Evolutionary conservation across 257 asterid species (phyloP), one percentile per base, ranked within the genome.

Genomic region (Jasminum sambac): DNA sequence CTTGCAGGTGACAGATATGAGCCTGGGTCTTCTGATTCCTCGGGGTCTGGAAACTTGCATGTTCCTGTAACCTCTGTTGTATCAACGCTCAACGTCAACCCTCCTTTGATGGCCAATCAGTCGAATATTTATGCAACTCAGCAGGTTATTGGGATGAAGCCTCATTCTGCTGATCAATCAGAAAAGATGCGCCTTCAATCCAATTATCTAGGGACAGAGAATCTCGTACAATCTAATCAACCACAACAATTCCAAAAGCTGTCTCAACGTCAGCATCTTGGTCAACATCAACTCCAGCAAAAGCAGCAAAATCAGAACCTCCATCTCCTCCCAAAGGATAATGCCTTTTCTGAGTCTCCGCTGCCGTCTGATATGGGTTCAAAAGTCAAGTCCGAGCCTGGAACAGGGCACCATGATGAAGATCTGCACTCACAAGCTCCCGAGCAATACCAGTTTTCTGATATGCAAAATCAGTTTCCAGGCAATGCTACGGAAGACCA

Each of bases 1-100:
- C 79, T 76, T 82, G 69, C 88, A 94, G 99, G 95, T 72, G 90
- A 94, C 79, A 89, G 83, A 71, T 91, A 86, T 83, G 93, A 84
- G 67, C 67, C 74, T 67, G 81, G 84, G 63, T 71, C 68, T 19
- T 80, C 83, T 57, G 95, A 85, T 78, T 77, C 85, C 67, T 80
- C 95, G 46, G 89, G 84, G 57, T 80, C 96, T 72, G 96, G 91
- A 74, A 85, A 79, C 85, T 61, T 81, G 42, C 85, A 75, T 78
- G 76, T 63, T 46, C 82, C 95, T 64, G 88, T 76, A 37, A 79
- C 92, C 60, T 86, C 90, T 79, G 76, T 63, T 70, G 89, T 90
- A 34, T 76, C 92, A 52, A 78, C 75, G 78, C 64, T 87, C 69
- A 81, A 84, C 57, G 57, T 84, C 69, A 85, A 79, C 80, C 79